phyloP scores from a whole-genome alignment of 2,329 filamentous ascomycete genomes.

The Exophiala aquamarina region DNA sequence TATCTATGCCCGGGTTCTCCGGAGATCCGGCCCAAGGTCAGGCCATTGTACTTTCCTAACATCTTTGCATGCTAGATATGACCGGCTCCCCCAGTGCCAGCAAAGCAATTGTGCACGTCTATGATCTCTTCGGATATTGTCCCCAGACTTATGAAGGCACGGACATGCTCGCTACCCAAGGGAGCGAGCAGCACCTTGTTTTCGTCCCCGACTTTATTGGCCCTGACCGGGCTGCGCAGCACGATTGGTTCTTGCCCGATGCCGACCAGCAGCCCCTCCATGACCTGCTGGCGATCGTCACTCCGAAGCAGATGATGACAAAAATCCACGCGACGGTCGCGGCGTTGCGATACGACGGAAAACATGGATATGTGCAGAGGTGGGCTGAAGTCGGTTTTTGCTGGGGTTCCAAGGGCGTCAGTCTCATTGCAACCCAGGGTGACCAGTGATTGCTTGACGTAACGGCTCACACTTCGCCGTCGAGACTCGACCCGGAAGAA shows the following conservation, averaged over 20 bases:
- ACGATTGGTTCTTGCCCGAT: slow-evolving; percentile 51
- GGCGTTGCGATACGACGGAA: neutral
- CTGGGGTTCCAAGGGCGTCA: slow-evolving; percentile 53
- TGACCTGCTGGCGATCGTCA: neutral
- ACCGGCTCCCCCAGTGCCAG: slow-evolving; percentile 51
- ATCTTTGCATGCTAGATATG: neutral
- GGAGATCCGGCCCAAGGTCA: too few species aligned
- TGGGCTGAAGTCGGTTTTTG: slow-evolving; percentile 67
- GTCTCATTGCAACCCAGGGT: slow-evolving; percentile 1
- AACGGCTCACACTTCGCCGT: neutral
- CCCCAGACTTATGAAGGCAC: slow-evolving; percentile 55
- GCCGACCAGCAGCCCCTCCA: neutral
- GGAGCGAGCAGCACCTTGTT: slow-evolving; percentile 49
- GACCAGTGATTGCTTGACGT: neutral
- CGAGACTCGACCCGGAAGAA: slow-evolving; percentile 54
- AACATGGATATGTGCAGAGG: slow-evolving; percentile 47
- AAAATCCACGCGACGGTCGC: neutral
- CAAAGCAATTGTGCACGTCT: slow-evolving; percentile 51
- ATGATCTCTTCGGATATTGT: slow-evolving; percentile 58
- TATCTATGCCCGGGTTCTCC: too few species aligned
- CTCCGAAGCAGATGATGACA: neutral
- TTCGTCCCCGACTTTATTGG: slow-evolving; percentile 84
- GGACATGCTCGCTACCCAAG: slow-evolving; percentile 49
- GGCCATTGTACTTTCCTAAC: neutral
- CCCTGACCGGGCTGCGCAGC: slow-evolving; percentile 58